A percentile compares a stretch with the other conserved stretches of the same genome.
These are phyloP conservation scores for Pelomyxa schiedti DNA, from an alignment of 78 protist genomes.

Conservation along the genomic window DNA sequence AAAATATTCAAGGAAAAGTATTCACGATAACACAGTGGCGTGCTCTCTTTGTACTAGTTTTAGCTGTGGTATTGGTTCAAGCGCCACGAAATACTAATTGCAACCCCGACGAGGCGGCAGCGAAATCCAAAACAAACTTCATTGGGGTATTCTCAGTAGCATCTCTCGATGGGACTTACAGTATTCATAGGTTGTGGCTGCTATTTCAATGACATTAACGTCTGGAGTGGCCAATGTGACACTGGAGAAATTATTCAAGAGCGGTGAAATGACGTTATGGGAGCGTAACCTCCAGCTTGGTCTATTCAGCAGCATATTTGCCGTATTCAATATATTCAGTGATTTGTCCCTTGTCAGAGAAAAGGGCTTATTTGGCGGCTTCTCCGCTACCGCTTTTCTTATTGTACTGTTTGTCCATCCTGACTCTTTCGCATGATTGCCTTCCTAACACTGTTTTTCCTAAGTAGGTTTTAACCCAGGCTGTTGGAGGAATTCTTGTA, in stretches of 20 bases:
- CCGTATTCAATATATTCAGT: neutral
- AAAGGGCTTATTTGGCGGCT: constrained; percentile 6
- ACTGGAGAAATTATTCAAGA: neutral
- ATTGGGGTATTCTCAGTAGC: constrained; percentile 9
- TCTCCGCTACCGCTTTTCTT: neutral
- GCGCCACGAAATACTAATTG: neutral
- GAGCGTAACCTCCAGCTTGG: constrained; percentile 3
- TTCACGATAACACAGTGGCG: neutral
- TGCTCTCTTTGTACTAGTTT: neutral
- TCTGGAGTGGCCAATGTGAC: neutral
- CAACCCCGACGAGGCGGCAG: neutral
- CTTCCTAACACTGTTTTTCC: too few species aligned
- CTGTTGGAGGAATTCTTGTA: constrained; percentile 13
- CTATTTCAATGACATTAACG: neutral
- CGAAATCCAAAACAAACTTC: neutral
- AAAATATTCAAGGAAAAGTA: too few species aligned
- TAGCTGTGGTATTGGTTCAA: too few species aligned
- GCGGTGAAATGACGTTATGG: neutral
- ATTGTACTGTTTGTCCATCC: constrained; percentile 1
- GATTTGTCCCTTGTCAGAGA: neutral
- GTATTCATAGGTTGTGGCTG: too few species aligned
- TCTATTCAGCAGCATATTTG: neutral
- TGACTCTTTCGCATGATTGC: too few species aligned
- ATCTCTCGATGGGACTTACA: too few species aligned
- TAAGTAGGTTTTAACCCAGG: too few species aligned